phyloP scores from a whole-genome alignment of 768 basidiomycete genomes.

The Naganishia randhawae region DNA sequence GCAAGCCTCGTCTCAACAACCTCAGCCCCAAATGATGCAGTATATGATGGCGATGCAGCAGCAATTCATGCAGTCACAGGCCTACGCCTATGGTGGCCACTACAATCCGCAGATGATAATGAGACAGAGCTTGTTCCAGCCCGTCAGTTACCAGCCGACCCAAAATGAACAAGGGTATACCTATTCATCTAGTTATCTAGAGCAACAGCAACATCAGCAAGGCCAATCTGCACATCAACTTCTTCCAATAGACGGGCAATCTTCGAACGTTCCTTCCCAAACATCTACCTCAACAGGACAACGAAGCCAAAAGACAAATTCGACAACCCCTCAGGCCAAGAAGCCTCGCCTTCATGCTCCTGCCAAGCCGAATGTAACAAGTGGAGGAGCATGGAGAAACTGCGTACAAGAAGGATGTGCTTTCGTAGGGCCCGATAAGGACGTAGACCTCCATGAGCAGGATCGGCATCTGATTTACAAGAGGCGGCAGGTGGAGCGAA shows the following conservation, averaged over 20 bases:
- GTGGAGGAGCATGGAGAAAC: slow-evolving; percentile 41
- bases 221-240: not conserved
- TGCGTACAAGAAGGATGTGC: slow-evolving; percentile 45
- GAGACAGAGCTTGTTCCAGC: slow-evolving; percentile 20
- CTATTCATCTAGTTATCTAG: slow-evolving; percentile 24
- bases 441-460: slow-evolving; percentile 49
- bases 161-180: slow-evolving; percentile 27
- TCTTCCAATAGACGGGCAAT: not conserved
- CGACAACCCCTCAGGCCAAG: not conserved
- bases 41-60: slow-evolving; percentile 18
- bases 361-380: slow-evolving; percentile 7
- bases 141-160: slow-evolving; percentile 15
- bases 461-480: slow-evolving; percentile 51
- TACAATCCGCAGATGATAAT: slow-evolving; percentile 24
- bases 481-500: slow-evolving; percentile 45
- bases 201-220: slow-evolving; percentile 22
- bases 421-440: slow-evolving; percentile 45
- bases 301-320: not conserved
- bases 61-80: slow-evolving; percentile 12
- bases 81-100: slow-evolving; percentile 15
- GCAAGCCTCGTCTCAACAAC: not conserved
- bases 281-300: not conserved
- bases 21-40: slow-evolving; percentile 7
- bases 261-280: not conserved
- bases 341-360: slow-evolving; percentile 10